Conservation (phyloP, 2,329 filamentous ascomycete genomes). For the Sporothrix protearum region DNA sequence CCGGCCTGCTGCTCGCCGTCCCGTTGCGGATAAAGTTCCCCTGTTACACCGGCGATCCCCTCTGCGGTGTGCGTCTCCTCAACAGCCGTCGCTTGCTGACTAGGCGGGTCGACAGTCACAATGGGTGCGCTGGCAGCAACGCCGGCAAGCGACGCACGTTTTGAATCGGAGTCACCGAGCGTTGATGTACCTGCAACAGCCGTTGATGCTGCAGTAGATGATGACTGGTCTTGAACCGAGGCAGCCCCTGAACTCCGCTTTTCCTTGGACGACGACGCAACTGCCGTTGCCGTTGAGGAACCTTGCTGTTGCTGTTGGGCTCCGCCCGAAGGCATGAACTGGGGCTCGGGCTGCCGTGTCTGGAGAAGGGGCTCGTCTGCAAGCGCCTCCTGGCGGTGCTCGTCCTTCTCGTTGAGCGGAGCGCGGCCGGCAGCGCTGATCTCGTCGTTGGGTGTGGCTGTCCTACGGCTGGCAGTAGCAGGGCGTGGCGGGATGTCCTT, state of each 20-base stretch:
- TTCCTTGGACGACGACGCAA: slow-evolving; percentile 39
- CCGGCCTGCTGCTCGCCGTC: slow-evolving; percentile 34
- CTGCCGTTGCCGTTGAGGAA: slow-evolving; percentile 26
- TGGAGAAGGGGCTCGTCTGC: slow-evolving; percentile 24
- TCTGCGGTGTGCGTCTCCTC: neutral
- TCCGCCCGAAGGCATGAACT: slow-evolving; percentile 26
- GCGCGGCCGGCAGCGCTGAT: slow-evolving; percentile 40
- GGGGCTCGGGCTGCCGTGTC: slow-evolving; percentile 24
- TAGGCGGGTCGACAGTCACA: slow-evolving; percentile 43
- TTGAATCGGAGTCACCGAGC: slow-evolving; percentile 44
- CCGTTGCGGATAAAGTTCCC: neutral
- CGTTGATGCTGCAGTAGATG: slow-evolving; percentile 23
- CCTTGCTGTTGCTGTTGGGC: neutral
- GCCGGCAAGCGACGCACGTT: slow-evolving; percentile 39
- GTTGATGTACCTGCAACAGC: slow-evolving; percentile 29
- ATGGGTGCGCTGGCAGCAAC: slow-evolving; percentile 39
- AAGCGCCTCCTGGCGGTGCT: slow-evolving; percentile 31
- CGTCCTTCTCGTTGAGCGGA: slow-evolving; percentile 50
- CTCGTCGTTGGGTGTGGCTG: slow-evolving; percentile 52
- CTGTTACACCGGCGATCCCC: slow-evolving; percentile 33
- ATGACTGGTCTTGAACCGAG: slow-evolving; percentile 44
- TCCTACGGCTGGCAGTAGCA: slow-evolving; percentile 52
- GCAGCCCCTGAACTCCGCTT: slow-evolving; percentile 47
- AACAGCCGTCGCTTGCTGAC: slow-evolving; percentile 18
- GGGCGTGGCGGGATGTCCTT: slow-evolving; percentile 55